These are phyloP conservation scores for Aquilaria agallochum DNA, from an alignment of 441 rosid genomes.

Conservation along the genomic window DNA sequence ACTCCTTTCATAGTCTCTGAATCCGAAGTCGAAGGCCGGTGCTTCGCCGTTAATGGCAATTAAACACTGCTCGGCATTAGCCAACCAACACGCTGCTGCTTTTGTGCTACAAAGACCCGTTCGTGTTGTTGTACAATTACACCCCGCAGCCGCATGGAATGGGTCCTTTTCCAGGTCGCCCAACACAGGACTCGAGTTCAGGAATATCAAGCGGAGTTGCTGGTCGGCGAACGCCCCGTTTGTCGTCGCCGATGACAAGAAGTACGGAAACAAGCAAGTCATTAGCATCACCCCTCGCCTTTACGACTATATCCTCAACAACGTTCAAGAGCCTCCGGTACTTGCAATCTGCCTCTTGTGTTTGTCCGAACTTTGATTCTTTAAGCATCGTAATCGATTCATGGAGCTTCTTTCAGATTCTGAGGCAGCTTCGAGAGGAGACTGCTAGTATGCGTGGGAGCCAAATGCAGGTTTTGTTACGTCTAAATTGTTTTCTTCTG, in stretches of 20 bases:
- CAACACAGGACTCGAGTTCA: conserved; percentile 15
- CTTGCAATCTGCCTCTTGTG: background rate
- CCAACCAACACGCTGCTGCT: background rate
- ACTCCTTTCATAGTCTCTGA: no score
- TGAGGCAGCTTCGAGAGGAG: conserved; percentile 80
- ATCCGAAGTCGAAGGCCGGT: background rate
- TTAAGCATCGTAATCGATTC: background rate
- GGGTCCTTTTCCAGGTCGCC: conserved; percentile 10
- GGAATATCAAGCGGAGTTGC: conserved; percentile 24
- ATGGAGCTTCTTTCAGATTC: conserved; percentile 39
- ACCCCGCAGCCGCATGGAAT: no score
- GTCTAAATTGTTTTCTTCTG: background rate
- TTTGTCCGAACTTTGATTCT: background rate
- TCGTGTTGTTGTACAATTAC: no score
- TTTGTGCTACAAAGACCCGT: background rate
- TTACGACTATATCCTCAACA: conserved; percentile 76
- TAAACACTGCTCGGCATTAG: conserved; percentile 3
- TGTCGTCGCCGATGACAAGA: conserved; percentile 56
- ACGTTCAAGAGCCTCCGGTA: conserved; percentile 82
- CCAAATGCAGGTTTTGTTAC: conserved; percentile 71
- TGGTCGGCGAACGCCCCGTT: conserved; percentile 22
- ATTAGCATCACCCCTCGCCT: conserved; percentile 78
- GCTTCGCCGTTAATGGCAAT: background rate
- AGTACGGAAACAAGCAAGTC: conserved; percentile 68
- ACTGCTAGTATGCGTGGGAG: conserved; percentile 76